Evolutionary conservation across 169 alveolate species (phyloP).

Genomic region (Theileria annulata): DNA sequence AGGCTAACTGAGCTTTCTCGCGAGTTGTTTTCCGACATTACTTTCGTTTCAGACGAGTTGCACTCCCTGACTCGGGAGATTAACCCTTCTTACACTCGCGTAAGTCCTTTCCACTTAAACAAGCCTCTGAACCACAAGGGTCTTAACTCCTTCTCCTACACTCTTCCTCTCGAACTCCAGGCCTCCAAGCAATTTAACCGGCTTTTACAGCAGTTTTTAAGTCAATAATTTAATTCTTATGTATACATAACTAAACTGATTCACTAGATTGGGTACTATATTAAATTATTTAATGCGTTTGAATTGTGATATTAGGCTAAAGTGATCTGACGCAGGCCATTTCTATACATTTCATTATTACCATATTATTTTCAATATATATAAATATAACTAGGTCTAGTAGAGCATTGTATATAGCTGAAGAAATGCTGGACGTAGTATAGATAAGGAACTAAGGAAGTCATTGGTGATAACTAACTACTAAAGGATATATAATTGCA

Average conservation of each 20-base stretch:
- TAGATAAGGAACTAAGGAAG: too few species aligned
- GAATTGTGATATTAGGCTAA: slow-evolving; percentile 60
- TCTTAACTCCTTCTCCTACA: slow-evolving; percentile 42
- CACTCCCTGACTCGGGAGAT: slow-evolving; percentile 38
- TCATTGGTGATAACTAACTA: too few species aligned
- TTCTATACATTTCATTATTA: slow-evolving; percentile 8
- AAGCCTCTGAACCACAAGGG: slow-evolving; percentile 11
- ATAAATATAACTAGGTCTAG: too few species aligned
- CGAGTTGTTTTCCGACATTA: slow-evolving; percentile 27
- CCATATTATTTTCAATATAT: too few species aligned
- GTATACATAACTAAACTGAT: not conserved
- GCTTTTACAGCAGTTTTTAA: slow-evolving; percentile 41
- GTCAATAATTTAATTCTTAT: not conserved
- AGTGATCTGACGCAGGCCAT: slow-evolving; percentile 72
- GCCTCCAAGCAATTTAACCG: slow-evolving; percentile 29
- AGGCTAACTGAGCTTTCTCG: slow-evolving; percentile 25
- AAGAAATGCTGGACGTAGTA: too few species aligned
- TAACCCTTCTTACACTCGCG: slow-evolving; percentile 59
- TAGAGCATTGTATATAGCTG: too few species aligned
- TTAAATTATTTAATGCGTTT: slow-evolving; percentile 17
- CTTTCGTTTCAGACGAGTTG: slow-evolving; percentile 36
- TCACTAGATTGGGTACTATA: not conserved
- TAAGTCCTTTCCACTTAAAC: slow-evolving; percentile 34
- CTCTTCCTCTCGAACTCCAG: slow-evolving; percentile 32
- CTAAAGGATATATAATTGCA: too few species aligned